Evolutionary conservation across 208 protist genomes (phyloP).

Genomic region (Wallacemonas sp.): DNA sequence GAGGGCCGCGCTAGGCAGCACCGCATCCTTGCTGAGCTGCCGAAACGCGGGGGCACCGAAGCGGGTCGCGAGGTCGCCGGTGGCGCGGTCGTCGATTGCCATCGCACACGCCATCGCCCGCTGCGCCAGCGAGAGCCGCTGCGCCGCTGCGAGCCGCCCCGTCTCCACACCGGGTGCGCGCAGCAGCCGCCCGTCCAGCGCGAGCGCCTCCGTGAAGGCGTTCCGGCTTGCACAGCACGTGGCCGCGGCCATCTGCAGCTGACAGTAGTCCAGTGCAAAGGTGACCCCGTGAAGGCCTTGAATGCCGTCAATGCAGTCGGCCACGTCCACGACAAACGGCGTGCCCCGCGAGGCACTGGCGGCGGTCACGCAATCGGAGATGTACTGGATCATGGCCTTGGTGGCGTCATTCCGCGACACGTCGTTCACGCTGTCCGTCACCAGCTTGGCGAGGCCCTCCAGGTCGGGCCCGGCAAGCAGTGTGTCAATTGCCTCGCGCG

Average conservation of each 20-base stretch:
- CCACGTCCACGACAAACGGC: conserved; percentile 6
- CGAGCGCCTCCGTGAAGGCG: conserved; percentile 26
- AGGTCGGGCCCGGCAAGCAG: not conserved
- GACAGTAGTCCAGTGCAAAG: conserved; percentile 18
- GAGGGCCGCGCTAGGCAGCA: conserved; percentile 26
- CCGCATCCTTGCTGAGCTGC: conserved; percentile 21
- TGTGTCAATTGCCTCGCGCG: not conserved
- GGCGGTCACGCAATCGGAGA: not conserved
- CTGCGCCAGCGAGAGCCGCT: conserved; percentile 7
- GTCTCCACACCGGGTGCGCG: conserved; percentile 15
- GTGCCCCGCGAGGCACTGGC: not conserved
- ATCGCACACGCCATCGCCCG: conserved; percentile 72
- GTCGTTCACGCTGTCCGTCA: conserved; percentile 15
- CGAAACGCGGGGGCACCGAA: conserved; percentile 61
- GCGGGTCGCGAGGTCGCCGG: conserved; percentile 70
- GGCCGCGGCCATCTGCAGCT: conserved; percentile 22
- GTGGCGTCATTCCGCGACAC: conserved; percentile 9
- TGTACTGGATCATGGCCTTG: conserved; percentile 15
- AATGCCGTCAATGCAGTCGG: conserved; percentile 1
- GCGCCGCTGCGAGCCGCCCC: not conserved
- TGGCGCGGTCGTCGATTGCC: conserved; percentile 67
- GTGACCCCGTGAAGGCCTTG: conserved; percentile 18
- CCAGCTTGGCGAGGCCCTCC: not conserved
- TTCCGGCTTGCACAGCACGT: conserved; percentile 27
- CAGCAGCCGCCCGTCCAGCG: conserved; percentile 27